phyloP scores from a whole-genome alignment of 371 early-diverging fungal species.

The Mucor irregularis region DNA sequence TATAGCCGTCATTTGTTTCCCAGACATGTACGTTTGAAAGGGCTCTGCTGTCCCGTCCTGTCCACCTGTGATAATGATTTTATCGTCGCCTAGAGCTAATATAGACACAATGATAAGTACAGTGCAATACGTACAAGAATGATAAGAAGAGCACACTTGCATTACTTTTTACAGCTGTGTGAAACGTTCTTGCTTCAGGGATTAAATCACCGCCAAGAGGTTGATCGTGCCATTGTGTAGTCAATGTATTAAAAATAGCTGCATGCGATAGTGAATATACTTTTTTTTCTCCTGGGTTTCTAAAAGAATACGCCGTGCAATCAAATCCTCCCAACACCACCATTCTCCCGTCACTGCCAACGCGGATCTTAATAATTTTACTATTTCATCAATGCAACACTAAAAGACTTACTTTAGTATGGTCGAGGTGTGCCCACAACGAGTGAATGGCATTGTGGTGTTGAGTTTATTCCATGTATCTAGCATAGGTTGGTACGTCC shows the following conservation, averaged over 20 bases:
- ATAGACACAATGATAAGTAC: too few relatives aligned
- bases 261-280: conserved; percentile 22
- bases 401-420: conserved; percentile 23
- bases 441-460: neutral
- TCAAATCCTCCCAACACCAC: conserved; percentile 32
- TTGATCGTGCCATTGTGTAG: conserved; percentile 23
- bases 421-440: conserved; percentile 39
- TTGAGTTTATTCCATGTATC: conserved; percentile 20
- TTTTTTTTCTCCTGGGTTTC: neutral
- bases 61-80: conserved; percentile 34
- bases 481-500: conserved; percentile 19
- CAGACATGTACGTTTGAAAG: conserved; percentile 33
- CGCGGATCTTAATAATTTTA: neutral
- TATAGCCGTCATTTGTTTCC: conserved; percentile 25
- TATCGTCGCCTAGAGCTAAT: neutral
- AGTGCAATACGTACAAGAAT: too few relatives aligned
- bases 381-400: neutral
- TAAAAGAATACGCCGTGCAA: conserved; percentile 10
- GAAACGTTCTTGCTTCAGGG: conserved; percentile 29
- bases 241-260: conserved; percentile 15
- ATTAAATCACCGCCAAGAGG: conserved; percentile 12
- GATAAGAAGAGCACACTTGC: neutral
- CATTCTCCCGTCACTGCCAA: conserved; percentile 28
- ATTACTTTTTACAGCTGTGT: conserved; percentile 38
- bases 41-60: conserved; percentile 30